Evolutionary conservation across 352 stramenopile species (phyloP), one percentile per base, ranked within the genome.

Genomic region (Globisporangium alternatum): DNA sequence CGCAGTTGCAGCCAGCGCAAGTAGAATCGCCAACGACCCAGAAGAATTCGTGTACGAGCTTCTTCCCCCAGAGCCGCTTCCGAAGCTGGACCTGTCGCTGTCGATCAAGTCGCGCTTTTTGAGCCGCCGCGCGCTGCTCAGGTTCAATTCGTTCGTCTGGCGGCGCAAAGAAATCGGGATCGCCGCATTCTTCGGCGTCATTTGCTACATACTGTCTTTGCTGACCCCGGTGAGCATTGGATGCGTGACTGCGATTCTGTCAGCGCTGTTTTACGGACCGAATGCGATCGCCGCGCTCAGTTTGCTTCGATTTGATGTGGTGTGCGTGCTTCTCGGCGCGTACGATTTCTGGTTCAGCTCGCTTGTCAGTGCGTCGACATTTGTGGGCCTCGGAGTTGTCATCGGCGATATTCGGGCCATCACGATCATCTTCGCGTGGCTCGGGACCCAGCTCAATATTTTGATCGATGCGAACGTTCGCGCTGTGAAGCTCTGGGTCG

Each of bases 61-160:
- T 8, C 35, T 41, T 15, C 54, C 60, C 12, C 48, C 53, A 0
- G 7, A 45, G 1, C 22, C 47, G 9, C 65, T 70, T 3, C 54
- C 54, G 12, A 48, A 41, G 5, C 53, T 70, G 19, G 65, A 70
- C 21, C 39, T 70, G n/a, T 67, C 60, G 15, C 31, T 70, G 8
- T 67, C 65, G n/a, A 53, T 70, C 52, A 67, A 67, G 53, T 70
- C 60, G 37, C 65, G 65, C 33, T 70, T 57, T 47, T 12, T 71
- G 17, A 51, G 51, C 10, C 59, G 12, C 3, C 39, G 17, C n/a
- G 33, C n/a, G 37, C 37, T 63, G 5, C 12, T 17, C 5, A 22
- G 21, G 9, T 33, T 60, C 58, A 56, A 47, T 3, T 25, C n/a
- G 31, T 25, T 67, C 25, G 54, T 60, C 9, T 25, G 43, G 3